These are phyloP conservation scores for Phytopythium aichiense DNA, from an alignment of 352 stramenopile genomes.

Conservation along the genomic window DNA sequence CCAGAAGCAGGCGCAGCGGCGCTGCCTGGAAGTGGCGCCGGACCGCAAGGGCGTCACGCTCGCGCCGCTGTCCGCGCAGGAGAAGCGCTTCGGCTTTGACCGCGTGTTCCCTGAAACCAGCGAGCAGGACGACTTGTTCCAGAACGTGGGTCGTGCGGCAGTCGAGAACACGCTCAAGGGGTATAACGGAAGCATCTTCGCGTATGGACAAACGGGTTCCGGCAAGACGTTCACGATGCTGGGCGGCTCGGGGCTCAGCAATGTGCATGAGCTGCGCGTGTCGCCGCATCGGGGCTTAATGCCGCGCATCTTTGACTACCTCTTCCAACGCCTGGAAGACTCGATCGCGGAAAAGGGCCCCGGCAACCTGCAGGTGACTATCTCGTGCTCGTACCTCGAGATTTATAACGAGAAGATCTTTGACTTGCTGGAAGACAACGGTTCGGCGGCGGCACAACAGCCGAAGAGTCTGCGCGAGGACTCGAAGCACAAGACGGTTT, in stretches of 20 bases:
- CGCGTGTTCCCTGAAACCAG: constrained; percentile 66
- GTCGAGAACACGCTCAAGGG: constrained; percentile 82
- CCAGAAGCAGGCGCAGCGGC: constrained; percentile 21
- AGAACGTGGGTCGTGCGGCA: constrained; percentile 61
- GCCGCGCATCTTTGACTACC: constrained; percentile 77
- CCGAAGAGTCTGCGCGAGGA: constrained; percentile 77
- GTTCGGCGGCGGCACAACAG: constrained; percentile 34
- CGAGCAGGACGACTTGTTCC: constrained; percentile 79
- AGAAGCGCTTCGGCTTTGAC: constrained; percentile 87
- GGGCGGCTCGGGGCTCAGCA: constrained; percentile 27
- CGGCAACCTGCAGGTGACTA: constrained; percentile 45
- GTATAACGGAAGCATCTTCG: constrained; percentile 89
- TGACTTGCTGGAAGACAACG: constrained; percentile 71
- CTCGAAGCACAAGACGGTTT: constrained; percentile 60
- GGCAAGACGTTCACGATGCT: constrained; percentile 91
- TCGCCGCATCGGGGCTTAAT: constrained; percentile 69
- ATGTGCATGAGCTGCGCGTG: constrained; percentile 40
- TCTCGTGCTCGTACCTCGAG: constrained; percentile 86
- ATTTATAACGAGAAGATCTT: constrained; percentile 92
- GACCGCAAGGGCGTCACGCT: constrained; percentile 62
- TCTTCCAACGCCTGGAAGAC: constrained; percentile 60
- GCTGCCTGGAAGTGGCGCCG: constrained; percentile 53
- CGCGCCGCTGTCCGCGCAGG: constrained; percentile 49
- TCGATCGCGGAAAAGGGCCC: constrained; percentile 29
- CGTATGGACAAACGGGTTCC: constrained; percentile 85